Evolutionary conservation across 768 basidiomycete genomes (phyloP), one percentile per base, ranked within the genome.

Genomic region (Hydnomerulius pinastri): DNA sequence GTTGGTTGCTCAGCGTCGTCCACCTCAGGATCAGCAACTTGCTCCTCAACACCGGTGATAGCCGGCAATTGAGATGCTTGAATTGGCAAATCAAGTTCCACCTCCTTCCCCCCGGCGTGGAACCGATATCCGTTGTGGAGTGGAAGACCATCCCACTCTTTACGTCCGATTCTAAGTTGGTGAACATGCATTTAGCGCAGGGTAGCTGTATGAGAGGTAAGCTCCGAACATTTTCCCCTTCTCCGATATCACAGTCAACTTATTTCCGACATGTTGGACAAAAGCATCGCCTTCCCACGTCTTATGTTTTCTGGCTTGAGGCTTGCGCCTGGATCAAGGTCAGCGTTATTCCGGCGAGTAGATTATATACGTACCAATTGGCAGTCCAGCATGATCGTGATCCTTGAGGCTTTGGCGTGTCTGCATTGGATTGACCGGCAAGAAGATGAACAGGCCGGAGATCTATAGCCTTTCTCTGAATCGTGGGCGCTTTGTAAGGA

Each of bases 251-350:
- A 90, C 78, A 1, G 75, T 77, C 18, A 89, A 62, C 51, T 78
- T 80, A 11, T 75, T 75, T 18, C 71, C 75, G 28, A 68, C 63
- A 30, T 75, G 72, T 25, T 81, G 79, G 21, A 87, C 72, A 66
- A 78, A 87, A 7, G 77, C 83, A 54, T 86, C 90, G 2, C 86
- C 90, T 49, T 93, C 91, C 92, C 93, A 94, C 0, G 85, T 88
- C 62, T 89, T 88, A 58, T 91, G 80, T 68, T 93, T 93, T 72
- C 77, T 89, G 4, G 69, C 70, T 60, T 85, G 81, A 11, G 75
- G 80, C 58, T 85, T 88, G 30, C 91, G 79, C 90, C 91, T 90
- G 48, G 5, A 21, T 32, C 41, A 38, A 12, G 18, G 36, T 56
- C 46, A 42, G 30, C 43, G 35, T 37, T 27, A 24, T 51, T 48